phyloP scores from a whole-genome alignment of 768 basidiomycete genomes.

The Tricholoma flavovirens region DNA sequence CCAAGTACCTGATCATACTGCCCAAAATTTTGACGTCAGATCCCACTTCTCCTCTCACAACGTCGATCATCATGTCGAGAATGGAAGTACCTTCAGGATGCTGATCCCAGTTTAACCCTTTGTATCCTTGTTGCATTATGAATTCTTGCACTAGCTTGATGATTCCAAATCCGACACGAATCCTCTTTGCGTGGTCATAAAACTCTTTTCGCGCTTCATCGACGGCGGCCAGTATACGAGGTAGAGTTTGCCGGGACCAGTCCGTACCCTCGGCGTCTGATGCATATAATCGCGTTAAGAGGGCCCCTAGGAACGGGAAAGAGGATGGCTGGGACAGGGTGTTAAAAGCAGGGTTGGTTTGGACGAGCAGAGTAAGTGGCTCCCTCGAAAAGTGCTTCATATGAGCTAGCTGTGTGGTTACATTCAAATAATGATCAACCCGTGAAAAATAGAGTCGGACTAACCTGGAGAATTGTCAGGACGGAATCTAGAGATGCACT shows the following conservation, averaged over 20 bases:
- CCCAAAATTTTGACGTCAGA: conserved; percentile 41
- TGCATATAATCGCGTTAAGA: conserved; percentile 31
- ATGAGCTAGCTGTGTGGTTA: conserved; percentile 44
- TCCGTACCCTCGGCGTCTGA: conserved; percentile 8
- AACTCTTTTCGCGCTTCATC: conserved; percentile 34
- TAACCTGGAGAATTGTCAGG: conserved; percentile 57
- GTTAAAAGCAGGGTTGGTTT: conserved; percentile 20
- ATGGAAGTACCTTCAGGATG: conserved; percentile 15
- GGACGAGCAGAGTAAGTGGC: conserved; percentile 43
- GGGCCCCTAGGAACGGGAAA: conserved; percentile 26
- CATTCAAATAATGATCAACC: neutral
- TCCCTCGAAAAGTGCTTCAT: conserved; percentile 65
- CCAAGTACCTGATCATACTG: conserved; percentile 39
- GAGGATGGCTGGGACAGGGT: conserved; percentile 15
- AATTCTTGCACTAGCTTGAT: conserved; percentile 38
- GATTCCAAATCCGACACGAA: conserved; percentile 46
- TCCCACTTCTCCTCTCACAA: conserved; percentile 38
- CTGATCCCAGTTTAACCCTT: conserved; percentile 27
- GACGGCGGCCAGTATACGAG: conserved; percentile 28
- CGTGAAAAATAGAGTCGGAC: neutral
- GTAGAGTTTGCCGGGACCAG: conserved; percentile 22
- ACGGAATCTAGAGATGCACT: conserved; percentile 52
- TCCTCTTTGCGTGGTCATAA: conserved; percentile 20
- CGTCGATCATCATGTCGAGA: conserved; percentile 38
- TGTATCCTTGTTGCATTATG: conserved; percentile 39